A percentile compares a stretch with the other conserved stretches of the same genome.
phyloP scores from a whole-genome alignment of 2,329 filamentous ascomycete species.

The Remersonia thermophila region DNA sequence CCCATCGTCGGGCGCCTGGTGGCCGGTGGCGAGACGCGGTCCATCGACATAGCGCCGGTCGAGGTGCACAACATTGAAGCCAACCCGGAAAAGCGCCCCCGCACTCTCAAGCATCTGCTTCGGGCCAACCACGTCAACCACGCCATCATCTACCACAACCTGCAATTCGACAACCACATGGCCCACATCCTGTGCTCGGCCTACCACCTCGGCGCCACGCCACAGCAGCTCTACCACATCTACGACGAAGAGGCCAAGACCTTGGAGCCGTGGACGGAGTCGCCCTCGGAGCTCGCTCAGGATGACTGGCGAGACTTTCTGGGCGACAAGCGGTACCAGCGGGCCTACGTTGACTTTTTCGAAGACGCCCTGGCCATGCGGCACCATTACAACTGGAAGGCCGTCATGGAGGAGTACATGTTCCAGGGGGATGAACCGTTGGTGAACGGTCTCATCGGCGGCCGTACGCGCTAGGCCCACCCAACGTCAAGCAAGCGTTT shows the following conservation, averaged over 20 bases:
- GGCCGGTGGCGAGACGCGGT: conserved; percentile 15
- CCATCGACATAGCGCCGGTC: conserved; percentile 52
- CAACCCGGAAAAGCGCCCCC: conserved; percentile 61
- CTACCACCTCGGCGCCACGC: conserved; percentile 69
- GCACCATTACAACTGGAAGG: conserved; percentile 73
- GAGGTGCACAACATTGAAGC: conserved; percentile 71
- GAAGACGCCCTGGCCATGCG: conserved; percentile 72
- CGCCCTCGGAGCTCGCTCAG: conserved; percentile 69
- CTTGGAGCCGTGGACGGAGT: conserved; percentile 70
- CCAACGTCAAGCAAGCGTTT: no score
- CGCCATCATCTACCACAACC: conserved; percentile 65
- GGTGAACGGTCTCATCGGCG: conserved; percentile 66
- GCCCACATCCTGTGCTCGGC: conserved; percentile 73
- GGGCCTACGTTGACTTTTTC: conserved; percentile 88
- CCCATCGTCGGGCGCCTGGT: conserved; percentile 21
- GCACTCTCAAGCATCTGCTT: conserved; percentile 80
- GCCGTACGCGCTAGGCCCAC: conserved; percentile 45
- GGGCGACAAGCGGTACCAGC: conserved; percentile 69
- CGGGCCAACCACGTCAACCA: conserved; percentile 88
- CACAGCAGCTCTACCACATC: conserved; percentile 61
- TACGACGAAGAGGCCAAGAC: conserved; percentile 65
- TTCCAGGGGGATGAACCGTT: conserved; percentile 64
- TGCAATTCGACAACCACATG: conserved; percentile 70
- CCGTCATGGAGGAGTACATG: conserved; percentile 63
- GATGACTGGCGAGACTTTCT: conserved; percentile 81